Percentiles rank a stretch among this genome's conserved stretches.
These are phyloP conservation scores for Penicillium vulpinum DNA, from an alignment of 2,329 filamentous ascomycete genomes.

Conservation along the genomic window DNA sequence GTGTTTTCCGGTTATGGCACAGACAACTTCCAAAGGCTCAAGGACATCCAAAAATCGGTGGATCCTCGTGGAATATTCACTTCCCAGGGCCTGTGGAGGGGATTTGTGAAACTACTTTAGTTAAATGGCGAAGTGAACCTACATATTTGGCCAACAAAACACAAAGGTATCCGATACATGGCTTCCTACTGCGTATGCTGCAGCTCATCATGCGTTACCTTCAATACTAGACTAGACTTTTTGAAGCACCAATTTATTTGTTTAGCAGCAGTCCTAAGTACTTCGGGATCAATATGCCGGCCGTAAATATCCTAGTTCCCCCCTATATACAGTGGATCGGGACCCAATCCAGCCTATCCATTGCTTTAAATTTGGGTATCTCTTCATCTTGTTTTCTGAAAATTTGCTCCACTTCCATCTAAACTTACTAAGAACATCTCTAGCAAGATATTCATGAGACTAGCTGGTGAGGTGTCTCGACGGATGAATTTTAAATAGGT, in stretches of 20 bases:
- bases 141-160: neutral
- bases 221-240: neutral
- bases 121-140: neutral
- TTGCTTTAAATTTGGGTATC: neutral
- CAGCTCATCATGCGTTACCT: no score
- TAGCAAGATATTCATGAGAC: neutral
- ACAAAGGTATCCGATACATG: neutral
- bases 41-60: conserved; percentile 35
- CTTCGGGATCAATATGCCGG: neutral
- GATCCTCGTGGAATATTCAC: conserved; percentile 42
- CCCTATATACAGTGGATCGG: neutral
- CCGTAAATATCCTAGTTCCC: neutral
- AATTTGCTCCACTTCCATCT: neutral
- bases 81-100: conserved; percentile 12
- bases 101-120: conserved; percentile 16
- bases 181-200: no score
- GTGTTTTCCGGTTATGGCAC: conserved; percentile 41
- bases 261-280: neutral
- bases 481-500: neutral
- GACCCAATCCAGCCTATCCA: neutral
- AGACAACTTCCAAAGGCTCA: conserved; percentile 33
- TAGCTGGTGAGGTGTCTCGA: neutral
- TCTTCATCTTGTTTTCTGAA: neutral
- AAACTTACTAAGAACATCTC: neutral
- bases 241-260: neutral